Conservation (phyloP, 805 yeast genomes). For the Saturnispora saitoi region DNA sequence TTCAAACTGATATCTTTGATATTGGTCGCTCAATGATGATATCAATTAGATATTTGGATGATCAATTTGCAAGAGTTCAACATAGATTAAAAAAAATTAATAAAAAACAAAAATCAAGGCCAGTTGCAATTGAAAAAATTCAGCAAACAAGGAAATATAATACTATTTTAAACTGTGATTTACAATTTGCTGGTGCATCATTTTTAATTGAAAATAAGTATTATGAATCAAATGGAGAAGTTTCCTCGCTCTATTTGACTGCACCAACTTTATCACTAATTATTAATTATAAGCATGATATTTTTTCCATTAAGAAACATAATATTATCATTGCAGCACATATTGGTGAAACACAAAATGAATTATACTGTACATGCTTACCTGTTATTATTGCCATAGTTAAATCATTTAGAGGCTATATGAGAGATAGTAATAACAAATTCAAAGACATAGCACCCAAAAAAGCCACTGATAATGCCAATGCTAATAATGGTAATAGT, state of each 20-base stretch:
- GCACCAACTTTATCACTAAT: constrained; percentile 67
- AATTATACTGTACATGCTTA: constrained; percentile 63
- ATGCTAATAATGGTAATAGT: constrained; percentile 6
- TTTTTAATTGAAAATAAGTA: constrained; percentile 41
- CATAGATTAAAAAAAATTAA: constrained; percentile 3
- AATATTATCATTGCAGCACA: constrained; percentile 42
- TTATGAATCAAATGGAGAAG: constrained; percentile 31
- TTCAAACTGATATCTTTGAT: constrained; percentile 46
- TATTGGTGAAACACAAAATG: constrained; percentile 66
- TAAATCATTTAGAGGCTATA: constrained; percentile 39
- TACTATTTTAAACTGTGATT: constrained; percentile 39
- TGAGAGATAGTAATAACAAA: constrained; percentile 25
- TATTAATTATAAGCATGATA: constrained; percentile 41
- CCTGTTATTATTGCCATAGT: constrained; percentile 63
- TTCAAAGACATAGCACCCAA: neutral
- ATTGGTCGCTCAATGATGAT: constrained; percentile 44
- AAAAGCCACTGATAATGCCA: neutral
- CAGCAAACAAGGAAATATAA: neutral
- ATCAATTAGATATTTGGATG: constrained; percentile 34
- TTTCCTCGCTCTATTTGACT: constrained; percentile 51
- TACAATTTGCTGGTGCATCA: constrained; percentile 63
- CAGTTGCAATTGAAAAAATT: neutral
- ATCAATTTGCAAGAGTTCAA: constrained; percentile 16
- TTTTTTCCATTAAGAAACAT: constrained; percentile 33
- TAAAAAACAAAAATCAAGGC: neutral